Base-by-base conservation (phyloP, 345 rosid species). In the Pelargonium nanum region DNA sequence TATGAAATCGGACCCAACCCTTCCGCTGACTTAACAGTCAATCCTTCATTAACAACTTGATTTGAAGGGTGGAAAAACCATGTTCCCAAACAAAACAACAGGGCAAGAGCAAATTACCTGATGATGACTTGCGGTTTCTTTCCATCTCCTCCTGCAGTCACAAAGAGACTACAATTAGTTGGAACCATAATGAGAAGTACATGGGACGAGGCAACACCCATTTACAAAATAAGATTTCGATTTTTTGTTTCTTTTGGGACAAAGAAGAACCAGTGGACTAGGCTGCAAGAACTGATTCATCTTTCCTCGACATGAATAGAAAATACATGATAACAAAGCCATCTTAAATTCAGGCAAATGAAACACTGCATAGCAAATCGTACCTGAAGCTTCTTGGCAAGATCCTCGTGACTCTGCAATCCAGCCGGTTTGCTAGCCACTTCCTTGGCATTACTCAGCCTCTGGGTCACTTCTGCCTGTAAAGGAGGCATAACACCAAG, bases 61-160 rank as follows among this genome's bases (percentile, higher is more conserved):
- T 30, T 30, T 30, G 6, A 30, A 30, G 0, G 45, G 45, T 0
- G 15, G 48, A 40, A 28, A 40, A 40, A 15, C 48, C 48, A 40
- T 40, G 48, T 40, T 40, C 9, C 48, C 15, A 15, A 12, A 15
- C 9, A 40, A 40, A 40, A 32, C 32, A 50, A 55, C 21, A 30
- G 1, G 1, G 25, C 12, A 24, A 22, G 22, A 58, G 55, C 40
- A 24, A 48, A 40, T 62, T 81, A 91, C 96, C 88, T 69, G 88
- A 76, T 23, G 87, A 72, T 53, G 86, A 68, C 75, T 74, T 82
- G 48, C 91, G 87, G 69, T 89, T 89, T 68, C 32, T 93, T 80
- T 87, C 96, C 99, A 93, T 80, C 83, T 93, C 99, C 89, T 89
- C 99, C 99, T 93, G 48, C n/a, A n/a, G 84, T 67, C 68, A 73